Percentiles rank a stretch among this genome's conserved stretches.
Evolutionary conservation across 2,329 filamentous ascomycete genomes (phyloP).

Genomic region (Phaeosphaeria sp.): DNA sequence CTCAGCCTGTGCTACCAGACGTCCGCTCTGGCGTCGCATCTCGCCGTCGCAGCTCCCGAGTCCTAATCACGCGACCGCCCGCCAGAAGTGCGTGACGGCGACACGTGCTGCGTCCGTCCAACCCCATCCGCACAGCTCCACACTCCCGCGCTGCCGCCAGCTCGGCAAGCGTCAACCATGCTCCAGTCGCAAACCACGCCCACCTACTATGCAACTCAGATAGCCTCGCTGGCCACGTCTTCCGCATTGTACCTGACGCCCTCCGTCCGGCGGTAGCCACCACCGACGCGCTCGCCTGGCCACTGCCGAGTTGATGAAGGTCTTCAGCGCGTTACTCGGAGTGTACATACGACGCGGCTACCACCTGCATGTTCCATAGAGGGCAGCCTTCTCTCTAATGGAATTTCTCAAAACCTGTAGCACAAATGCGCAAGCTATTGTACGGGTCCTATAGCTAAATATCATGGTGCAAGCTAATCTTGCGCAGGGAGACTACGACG

Average conservation of each 20-base stretch:
- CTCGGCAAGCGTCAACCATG: slow-evolving; percentile 36
- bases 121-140: neutral
- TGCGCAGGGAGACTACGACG: slow-evolving; percentile 45
- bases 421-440: slow-evolving; percentile 50
- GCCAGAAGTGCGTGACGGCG: neutral
- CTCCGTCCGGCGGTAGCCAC: slow-evolving; percentile 9
- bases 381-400: slow-evolving; percentile 43
- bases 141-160: slow-evolving; percentile 19
- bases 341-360: slow-evolving; percentile 45
- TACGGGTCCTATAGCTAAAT: slow-evolving; percentile 15
- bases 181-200: slow-evolving; percentile 25
- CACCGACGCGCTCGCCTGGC: slow-evolving; percentile 17
- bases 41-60: neutral
- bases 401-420: slow-evolving; percentile 48
- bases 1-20: neutral
- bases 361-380: slow-evolving; percentile 48
- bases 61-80: neutral
- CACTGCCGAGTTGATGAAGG: slow-evolving; percentile 46
- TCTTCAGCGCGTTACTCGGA: slow-evolving; percentile 42
- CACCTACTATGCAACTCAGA: slow-evolving; percentile 31
- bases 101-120: neutral
- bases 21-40: neutral
- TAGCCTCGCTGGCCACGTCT: slow-evolving; percentile 16
- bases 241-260: slow-evolving; percentile 2
- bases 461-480: slow-evolving; percentile 17